Evolutionary conservation across 2,329 filamentous ascomycete species (phyloP).

Genomic region (Fonsecaea monophora): DNA sequence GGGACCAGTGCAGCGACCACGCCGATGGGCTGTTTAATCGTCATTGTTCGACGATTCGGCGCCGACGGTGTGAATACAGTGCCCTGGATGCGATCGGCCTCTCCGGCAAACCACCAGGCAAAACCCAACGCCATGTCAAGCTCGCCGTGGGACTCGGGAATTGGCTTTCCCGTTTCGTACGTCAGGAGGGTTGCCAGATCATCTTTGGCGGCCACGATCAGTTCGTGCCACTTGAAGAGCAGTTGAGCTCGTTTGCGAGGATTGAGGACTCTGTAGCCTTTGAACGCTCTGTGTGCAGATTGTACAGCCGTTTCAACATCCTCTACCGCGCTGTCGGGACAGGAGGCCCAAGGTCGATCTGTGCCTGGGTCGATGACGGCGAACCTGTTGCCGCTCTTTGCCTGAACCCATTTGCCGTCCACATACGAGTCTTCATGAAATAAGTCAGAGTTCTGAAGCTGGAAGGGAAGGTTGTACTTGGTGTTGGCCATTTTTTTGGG

Average conservation of each 20-base stretch:
- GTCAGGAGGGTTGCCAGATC: slow-evolving; percentile 69
- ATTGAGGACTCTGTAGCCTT: slow-evolving; percentile 64
- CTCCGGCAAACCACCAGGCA: slow-evolving; percentile 65
- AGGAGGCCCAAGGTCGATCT: slow-evolving; percentile 57
- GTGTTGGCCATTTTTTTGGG: no score
- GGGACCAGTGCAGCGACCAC: slow-evolving; percentile 71
- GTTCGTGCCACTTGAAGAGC: slow-evolving; percentile 67
- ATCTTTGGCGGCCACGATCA: slow-evolving; percentile 66
- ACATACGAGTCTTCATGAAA: no score
- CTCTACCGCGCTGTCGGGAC: slow-evolving; percentile 55
- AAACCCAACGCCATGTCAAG: slow-evolving; percentile 63
- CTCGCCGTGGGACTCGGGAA: slow-evolving; percentile 61
- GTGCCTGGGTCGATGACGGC: slow-evolving; percentile 55
- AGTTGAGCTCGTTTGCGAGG: slow-evolving; percentile 59
- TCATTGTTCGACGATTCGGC: slow-evolving; percentile 69
- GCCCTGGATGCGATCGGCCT: slow-evolving; percentile 67
- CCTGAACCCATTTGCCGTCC: no score
- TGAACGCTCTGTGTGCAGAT: slow-evolving; percentile 64
- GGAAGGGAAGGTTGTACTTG: not conserved
- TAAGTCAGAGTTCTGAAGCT: no score
- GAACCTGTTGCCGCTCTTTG: no score
- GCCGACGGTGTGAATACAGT: slow-evolving; percentile 62
- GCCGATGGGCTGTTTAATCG: slow-evolving; percentile 75
- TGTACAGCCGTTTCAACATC: slow-evolving; percentile 67
- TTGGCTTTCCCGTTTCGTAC: slow-evolving; percentile 66